These are phyloP conservation scores for Leucosporidium creatinivorum DNA, from an alignment of 768 basidiomycete genomes.

Conservation along the genomic window DNA sequence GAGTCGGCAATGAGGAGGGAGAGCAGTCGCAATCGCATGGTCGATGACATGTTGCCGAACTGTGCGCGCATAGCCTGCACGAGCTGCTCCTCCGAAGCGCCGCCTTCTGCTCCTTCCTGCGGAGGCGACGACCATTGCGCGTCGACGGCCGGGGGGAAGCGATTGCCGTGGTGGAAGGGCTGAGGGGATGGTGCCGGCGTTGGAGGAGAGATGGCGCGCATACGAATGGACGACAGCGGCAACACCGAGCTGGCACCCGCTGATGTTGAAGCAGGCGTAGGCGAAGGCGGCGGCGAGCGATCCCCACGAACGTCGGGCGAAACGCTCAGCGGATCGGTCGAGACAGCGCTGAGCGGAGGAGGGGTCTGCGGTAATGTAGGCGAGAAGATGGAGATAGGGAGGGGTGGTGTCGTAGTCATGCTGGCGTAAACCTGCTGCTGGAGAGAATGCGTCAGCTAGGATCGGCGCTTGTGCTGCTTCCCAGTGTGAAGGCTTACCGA, in stretches of 20 bases:
- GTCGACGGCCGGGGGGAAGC: neutral
- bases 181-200: slow-evolving; percentile 14
- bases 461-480: too few species aligned
- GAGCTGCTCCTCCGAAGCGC: neutral
- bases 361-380: neutral
- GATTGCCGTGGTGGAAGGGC: neutral
- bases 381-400: neutral
- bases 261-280: neutral
- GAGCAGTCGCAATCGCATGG: slow-evolving; percentile 9
- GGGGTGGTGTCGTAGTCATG: neutral
- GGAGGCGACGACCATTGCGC: neutral
- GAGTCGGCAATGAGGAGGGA: slow-evolving; percentile 22
- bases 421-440: too few species aligned
- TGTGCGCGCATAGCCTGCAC: slow-evolving; percentile 7
- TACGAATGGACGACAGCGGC: neutral
- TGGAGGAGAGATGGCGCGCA: slow-evolving; percentile 13
- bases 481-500: too few species aligned
- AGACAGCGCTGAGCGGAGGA: neutral
- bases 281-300: slow-evolving; percentile 6
- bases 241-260: neutral
- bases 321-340: neutral
- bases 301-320: slow-evolving; percentile 1
- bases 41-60: slow-evolving; percentile 5
- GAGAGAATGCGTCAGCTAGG: too few species aligned
- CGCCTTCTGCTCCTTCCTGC: neutral